Conservation (phyloP, 2,329 filamentous ascomycete species). For the Fonsecaea monophora region DNA sequence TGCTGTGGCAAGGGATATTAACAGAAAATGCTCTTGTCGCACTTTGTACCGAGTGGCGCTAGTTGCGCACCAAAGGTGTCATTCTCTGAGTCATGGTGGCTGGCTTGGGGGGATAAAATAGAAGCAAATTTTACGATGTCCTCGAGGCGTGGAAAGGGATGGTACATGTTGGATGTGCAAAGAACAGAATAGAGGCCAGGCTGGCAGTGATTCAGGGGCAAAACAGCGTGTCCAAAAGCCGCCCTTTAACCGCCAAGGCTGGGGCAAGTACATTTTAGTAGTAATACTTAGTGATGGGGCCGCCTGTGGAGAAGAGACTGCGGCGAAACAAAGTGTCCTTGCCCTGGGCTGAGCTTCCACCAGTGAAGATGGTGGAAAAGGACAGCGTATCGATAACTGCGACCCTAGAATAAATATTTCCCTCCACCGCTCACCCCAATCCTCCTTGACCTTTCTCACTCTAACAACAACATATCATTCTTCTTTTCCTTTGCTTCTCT, state of each 20-base stretch:
- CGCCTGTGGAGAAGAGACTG: background rate
- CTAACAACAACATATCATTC: slow-evolving; percentile 15
- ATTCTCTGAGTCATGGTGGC: background rate
- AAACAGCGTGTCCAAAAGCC: slow-evolving; percentile 13
- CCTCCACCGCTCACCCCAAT: slow-evolving; percentile 16
- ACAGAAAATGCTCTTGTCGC: background rate
- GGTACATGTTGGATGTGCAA: background rate
- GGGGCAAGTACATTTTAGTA: background rate
- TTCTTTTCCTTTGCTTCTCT: slow-evolving; percentile 8
- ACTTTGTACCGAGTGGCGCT: background rate
- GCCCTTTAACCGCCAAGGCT: slow-evolving; percentile 6
- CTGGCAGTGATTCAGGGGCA: slow-evolving; percentile 23
- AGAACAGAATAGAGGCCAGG: slow-evolving; percentile 19
- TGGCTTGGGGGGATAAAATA: background rate
- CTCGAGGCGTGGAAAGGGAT: background rate
- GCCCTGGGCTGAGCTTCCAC: slow-evolving; percentile 5
- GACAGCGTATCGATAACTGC: slow-evolving; percentile 38
- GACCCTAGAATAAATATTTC: slow-evolving; percentile 34
- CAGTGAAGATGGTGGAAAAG: slow-evolving; percentile 28
- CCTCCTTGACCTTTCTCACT: slow-evolving; percentile 14
- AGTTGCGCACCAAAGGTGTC: background rate
- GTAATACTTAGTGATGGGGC: slow-evolving; percentile 1
- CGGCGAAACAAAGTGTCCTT: slow-evolving; percentile 11
- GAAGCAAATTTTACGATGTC: background rate
- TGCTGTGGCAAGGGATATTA: background rate